These are phyloP conservation scores for Cercospora sp. DNA, from an alignment of 2,329 filamentous ascomycete species.

Conservation along the genomic window DNA sequence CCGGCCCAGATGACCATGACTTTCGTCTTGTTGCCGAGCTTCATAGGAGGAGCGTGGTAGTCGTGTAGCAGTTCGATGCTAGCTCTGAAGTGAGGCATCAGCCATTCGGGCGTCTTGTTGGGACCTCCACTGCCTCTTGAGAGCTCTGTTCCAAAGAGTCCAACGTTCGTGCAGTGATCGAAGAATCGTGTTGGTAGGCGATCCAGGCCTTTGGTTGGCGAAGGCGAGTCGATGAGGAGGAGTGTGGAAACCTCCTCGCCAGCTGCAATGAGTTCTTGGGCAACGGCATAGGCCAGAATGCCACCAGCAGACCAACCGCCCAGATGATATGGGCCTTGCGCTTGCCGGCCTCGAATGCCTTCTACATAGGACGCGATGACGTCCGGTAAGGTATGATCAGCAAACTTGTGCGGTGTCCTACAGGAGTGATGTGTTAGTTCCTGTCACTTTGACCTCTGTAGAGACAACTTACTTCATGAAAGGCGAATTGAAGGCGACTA, in stretches of 20 bases:
- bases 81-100: conserved; percentile 54
- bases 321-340: conserved; percentile 60
- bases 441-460: neutral
- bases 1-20: conserved; percentile 51
- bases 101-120: conserved; percentile 45
- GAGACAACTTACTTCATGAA: conserved; percentile 25
- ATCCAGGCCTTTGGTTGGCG: conserved; percentile 50
- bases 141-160: conserved; percentile 50
- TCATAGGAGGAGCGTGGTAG: conserved; percentile 41
- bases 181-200: conserved; percentile 60
- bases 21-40: conserved; percentile 42
- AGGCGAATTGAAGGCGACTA: conserved; percentile 20
- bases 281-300: conserved; percentile 58
- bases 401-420: conserved; percentile 32
- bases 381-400: conserved; percentile 4
- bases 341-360: conserved; percentile 49
- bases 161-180: conserved; percentile 51
- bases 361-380: conserved; percentile 14
- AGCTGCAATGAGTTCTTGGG: conserved; percentile 26
- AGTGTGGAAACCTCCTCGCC: conserved; percentile 33
- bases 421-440: neutral
- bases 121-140: conserved; percentile 9
- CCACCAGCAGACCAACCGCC: conserved; percentile 77
- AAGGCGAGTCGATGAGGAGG: conserved; percentile 37
- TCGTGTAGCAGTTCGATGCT: conserved; percentile 51